Percentiles rank a stretch among this genome's conserved stretches.
Evolutionary conservation across 441 rosid species (phyloP).

Genomic region (Aleurites moluccanus): DNA sequence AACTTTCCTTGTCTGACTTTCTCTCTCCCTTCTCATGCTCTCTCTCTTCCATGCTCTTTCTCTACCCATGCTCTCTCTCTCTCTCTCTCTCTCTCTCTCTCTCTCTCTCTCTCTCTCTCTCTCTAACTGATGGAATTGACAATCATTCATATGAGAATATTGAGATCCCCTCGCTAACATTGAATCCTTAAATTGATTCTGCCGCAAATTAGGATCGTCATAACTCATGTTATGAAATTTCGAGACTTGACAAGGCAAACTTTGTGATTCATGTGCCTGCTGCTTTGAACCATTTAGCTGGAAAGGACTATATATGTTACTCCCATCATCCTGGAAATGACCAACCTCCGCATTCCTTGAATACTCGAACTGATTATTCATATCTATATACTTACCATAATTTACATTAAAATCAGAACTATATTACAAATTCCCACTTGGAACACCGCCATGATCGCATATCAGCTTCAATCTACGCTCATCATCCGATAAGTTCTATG

Average conservation of each 20-base stretch:
- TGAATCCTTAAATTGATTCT: conserved; percentile 2
- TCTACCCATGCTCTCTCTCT: too few species aligned
- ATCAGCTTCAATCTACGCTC: conserved; percentile 86
- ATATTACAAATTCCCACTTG: neutral
- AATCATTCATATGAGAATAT: neutral
- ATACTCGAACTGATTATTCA: neutral
- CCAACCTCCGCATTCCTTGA: neutral
- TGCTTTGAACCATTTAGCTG: conserved; percentile 12
- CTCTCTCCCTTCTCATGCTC: too few species aligned
- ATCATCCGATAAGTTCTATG: conserved; percentile 36
- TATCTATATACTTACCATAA: conserved; percentile 2
- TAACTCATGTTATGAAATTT: neutral
- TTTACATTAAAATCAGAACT: neutral
- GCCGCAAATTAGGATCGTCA: neutral
- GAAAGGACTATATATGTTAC: conserved; percentile 17
- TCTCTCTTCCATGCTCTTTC: too few species aligned
- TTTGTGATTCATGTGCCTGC: conserved; percentile 6
- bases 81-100: too few species aligned
- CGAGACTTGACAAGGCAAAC: neutral
- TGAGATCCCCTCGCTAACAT: neutral
- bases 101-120: too few species aligned
- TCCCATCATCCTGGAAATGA: neutral
- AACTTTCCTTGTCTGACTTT: too few species aligned
- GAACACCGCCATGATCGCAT: conserved; percentile 64
- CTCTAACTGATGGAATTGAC: conserved; percentile 7